Conservation (phyloP, 371 early-diverging fungal genomes). For the Fennellomyces sp. region DNA sequence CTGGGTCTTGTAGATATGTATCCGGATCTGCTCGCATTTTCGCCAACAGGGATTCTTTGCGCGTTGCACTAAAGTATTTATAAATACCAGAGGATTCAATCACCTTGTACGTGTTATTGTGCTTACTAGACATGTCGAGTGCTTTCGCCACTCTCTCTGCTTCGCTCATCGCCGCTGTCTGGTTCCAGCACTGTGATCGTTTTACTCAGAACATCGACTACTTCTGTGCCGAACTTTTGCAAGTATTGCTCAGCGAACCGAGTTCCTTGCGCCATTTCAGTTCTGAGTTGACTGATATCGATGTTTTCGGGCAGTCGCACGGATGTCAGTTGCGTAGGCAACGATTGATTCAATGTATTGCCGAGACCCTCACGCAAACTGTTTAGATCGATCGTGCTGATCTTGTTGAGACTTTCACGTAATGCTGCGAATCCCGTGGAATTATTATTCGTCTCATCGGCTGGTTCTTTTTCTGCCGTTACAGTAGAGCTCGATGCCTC, state of each 20-base stretch:
- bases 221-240: constrained; percentile 45
- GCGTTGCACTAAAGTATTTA: constrained; percentile 30
- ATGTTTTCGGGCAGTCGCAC: constrained; percentile 48
- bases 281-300: constrained; percentile 35
- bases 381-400: constrained; percentile 4
- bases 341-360: constrained; percentile 2
- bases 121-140: constrained; percentile 5
- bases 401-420: constrained; percentile 12
- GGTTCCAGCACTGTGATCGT: constrained; percentile 47
- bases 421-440: constrained; percentile 1
- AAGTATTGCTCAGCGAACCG: constrained; percentile 53
- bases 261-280: constrained; percentile 41
- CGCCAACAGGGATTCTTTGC: constrained; percentile 44
- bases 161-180: not conserved
- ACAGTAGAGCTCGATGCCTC: constrained; percentile 13
- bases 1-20: constrained; percentile 24
- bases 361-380: constrained; percentile 17
- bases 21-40: constrained; percentile 38
- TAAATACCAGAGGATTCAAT: constrained; percentile 23
- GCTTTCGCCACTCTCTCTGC: constrained; percentile 1
- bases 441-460: not conserved
- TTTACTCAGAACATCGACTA: constrained; percentile 34
- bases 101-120: not conserved
- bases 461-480: not conserved
- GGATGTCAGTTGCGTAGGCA: constrained; percentile 5